Percentiles rank a stretch among this genome's conserved stretches.
These are phyloP conservation scores for Chytriomyces hyalinus DNA, from an alignment of 192 early-diverging fungal species.

Conservation along the genomic window DNA sequence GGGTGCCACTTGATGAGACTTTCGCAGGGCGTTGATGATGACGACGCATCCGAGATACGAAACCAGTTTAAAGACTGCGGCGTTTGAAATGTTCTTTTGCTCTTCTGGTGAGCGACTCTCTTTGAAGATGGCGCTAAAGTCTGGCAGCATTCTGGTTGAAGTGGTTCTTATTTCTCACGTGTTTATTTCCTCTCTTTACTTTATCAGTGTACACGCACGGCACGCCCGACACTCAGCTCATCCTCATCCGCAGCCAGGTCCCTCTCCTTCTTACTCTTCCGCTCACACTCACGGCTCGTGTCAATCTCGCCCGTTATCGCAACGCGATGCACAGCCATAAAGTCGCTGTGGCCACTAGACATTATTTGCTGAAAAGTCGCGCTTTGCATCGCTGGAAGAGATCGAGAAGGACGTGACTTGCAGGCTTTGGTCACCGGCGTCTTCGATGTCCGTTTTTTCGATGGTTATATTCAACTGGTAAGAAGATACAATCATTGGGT, in stretches of 20 bases:
- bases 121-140: slow-evolving; percentile 33
- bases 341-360: slow-evolving; percentile 29
- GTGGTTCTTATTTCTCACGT: not conserved
- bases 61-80: slow-evolving; percentile 36
- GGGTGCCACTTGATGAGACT: not conserved
- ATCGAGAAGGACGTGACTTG: slow-evolving; percentile 30
- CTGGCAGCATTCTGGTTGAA: slow-evolving; percentile 10
- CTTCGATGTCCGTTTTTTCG: slow-evolving; percentile 28
- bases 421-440: slow-evolving; percentile 24
- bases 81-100: slow-evolving; percentile 26
- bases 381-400: slow-evolving; percentile 8
- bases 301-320: slow-evolving; percentile 21
- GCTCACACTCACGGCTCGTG: not conserved
- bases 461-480: not conserved
- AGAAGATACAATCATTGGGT: not conserved
- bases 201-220: not conserved
- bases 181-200: slow-evolving; percentile 11
- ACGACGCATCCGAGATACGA: slow-evolving; percentile 22
- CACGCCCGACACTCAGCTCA: no score
- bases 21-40: slow-evolving; percentile 25
- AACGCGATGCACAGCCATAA: slow-evolving; percentile 23
- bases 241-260: not conserved
- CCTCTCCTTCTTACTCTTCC: slow-evolving; percentile 2
- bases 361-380: slow-evolving; percentile 2
- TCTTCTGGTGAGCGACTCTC: slow-evolving; percentile 30